These are phyloP conservation scores for Seminavis robusta DNA, from an alignment of 108 stramenopile species.

Conservation along the genomic window DNA sequence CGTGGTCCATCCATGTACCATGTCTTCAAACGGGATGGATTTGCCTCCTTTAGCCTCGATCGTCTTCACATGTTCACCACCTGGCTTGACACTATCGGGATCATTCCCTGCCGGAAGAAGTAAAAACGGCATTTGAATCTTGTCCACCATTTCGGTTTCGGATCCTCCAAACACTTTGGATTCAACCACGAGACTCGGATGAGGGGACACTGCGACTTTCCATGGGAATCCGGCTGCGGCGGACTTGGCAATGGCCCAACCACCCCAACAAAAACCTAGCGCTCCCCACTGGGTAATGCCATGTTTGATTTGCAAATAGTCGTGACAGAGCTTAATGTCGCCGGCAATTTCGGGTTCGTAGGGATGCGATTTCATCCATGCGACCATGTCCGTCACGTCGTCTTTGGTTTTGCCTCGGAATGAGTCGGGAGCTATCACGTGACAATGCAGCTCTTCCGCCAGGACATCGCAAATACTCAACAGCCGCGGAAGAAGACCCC, in stretches of 20 bases:
- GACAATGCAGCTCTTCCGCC: conserved; percentile 6
- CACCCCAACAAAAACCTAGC: conserved; percentile 50
- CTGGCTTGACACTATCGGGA: conserved; percentile 27
- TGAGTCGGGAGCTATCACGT: conserved; percentile 23
- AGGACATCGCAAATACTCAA: conserved; percentile 30
- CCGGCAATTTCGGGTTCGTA: conserved; percentile 13
- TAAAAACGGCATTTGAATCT: conserved; percentile 15
- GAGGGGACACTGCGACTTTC: conserved; percentile 23
- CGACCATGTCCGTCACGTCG: conserved; percentile 18
- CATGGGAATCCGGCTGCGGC: conserved; percentile 5
- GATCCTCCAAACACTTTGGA: conserved; percentile 17
- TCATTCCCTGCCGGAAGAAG: conserved; percentile 39
- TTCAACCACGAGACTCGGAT: conserved; percentile 36
- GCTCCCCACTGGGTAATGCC: conserved; percentile 15
- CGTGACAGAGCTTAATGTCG: conserved; percentile 14
- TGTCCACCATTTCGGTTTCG: conserved; percentile 15
- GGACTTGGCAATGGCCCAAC: conserved; percentile 34
- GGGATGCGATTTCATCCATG: conserved; percentile 22
- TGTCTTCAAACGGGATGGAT: conserved; percentile 27
- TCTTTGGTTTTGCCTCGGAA: conserved; percentile 41
- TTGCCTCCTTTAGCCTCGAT: neutral
- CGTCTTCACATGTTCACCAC: conserved; percentile 12
- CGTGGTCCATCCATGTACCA: conserved; percentile 43
- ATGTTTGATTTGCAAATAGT: conserved; percentile 8
- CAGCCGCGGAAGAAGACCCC: conserved; percentile 30